A percentile compares a stretch with the other conserved stretches of the same genome.
Evolutionary conservation across 2,329 filamentous ascomycete species (phyloP).

Genomic region (Fonsecaea multimorphosa): DNA sequence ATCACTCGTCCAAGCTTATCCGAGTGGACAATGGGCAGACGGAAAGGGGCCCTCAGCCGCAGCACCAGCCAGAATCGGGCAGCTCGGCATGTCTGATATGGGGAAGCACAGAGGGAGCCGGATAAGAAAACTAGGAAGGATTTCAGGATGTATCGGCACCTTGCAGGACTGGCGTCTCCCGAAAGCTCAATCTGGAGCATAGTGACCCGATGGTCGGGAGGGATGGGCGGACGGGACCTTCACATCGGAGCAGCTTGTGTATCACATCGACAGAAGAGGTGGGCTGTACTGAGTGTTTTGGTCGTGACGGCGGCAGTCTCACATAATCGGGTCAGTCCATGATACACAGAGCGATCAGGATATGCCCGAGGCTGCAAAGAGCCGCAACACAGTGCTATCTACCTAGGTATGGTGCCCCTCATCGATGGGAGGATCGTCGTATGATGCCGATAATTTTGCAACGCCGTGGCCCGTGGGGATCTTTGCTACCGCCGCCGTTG

Average conservation of each 20-base stretch:
- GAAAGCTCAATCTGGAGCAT: background rate
- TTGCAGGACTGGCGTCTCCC: background rate
- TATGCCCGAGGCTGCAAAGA: constrained; percentile 4
- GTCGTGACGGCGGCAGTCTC: constrained; percentile 8
- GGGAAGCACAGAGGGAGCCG: constrained; percentile 8
- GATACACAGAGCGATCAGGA: background rate
- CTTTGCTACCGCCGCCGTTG: no score
- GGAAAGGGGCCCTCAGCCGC: background rate
- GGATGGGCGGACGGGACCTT: background rate
- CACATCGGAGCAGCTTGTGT: constrained; percentile 15
- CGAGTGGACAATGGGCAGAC: background rate
- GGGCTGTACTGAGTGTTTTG: background rate
- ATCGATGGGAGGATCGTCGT: constrained; percentile 1
- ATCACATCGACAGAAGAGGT: background rate
- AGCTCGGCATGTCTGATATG: constrained; percentile 2
- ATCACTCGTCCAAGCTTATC: background rate
- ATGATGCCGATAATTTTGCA: background rate
- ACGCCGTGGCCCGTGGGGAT: no score
- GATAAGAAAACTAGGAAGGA: background rate
- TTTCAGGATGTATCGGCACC: background rate
- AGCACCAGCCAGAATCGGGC: constrained; percentile 6
- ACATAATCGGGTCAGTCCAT: background rate
- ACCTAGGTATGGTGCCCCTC: background rate
- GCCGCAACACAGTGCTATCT: constrained; percentile 3
- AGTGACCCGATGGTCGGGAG: background rate